A percentile compares a stretch with the other conserved stretches of the same genome.
Evolutionary conservation across 345 rosid genomes (phyloP).

Genomic region (Raphanus sativus): DNA sequence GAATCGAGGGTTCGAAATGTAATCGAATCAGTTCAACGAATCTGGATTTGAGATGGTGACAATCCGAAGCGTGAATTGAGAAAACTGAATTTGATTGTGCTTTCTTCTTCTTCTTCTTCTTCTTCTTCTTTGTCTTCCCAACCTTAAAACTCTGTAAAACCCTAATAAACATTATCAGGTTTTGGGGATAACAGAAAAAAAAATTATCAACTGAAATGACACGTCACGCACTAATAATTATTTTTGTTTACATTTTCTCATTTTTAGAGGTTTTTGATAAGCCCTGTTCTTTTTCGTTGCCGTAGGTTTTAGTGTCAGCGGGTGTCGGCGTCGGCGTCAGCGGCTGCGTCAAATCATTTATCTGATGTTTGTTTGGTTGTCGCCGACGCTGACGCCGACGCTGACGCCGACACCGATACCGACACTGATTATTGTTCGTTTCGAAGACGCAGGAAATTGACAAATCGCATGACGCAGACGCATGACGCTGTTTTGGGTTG

Average conservation of each 20-base stretch:
- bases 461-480: too few species aligned
- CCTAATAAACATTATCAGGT: neutral
- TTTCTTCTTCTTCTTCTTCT: conserved; percentile 39
- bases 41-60: neutral
- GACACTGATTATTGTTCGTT: too few species aligned
- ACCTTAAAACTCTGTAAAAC: neutral
- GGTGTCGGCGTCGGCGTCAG: too few species aligned
- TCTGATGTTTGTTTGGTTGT: too few species aligned
- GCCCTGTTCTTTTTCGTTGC: too few species aligned
- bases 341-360: too few species aligned
- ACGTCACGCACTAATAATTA: neutral
- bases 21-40: neutral
- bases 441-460: too few species aligned
- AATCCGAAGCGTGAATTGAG: neutral
- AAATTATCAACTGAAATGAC: neutral
- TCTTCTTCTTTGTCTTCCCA: neutral
- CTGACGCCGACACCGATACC: too few species aligned
- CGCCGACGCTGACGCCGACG: too few species aligned
- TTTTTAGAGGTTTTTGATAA: conserved; percentile 10
- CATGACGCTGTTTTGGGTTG: too few species aligned
- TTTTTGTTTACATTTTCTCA: too few species aligned
- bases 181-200: neutral
- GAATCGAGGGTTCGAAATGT: neutral
- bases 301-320: too few species aligned
- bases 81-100: neutral